A percentile compares a stretch with the other conserved stretches of the same genome.
phyloP scores from a whole-genome alignment of 768 basidiomycete genomes.

The Auriscalpium vulgare region DNA sequence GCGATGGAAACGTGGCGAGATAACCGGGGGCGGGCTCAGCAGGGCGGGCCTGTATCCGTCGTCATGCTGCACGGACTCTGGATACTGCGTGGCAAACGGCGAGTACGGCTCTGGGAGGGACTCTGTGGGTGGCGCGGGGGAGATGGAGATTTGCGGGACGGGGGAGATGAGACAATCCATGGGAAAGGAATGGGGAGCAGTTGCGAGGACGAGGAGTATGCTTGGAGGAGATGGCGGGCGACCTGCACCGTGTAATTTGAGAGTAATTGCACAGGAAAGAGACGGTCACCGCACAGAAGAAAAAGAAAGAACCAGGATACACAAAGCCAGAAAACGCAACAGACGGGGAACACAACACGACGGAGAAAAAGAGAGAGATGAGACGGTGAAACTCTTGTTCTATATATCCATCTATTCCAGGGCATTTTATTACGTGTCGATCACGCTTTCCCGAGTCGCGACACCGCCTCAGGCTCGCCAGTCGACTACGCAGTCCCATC shows the following conservation, averaged over 20 bases:
- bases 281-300: constrained; percentile 17
- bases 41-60: constrained; percentile 51
- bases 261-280: constrained; percentile 10
- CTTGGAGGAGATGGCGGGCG: constrained; percentile 18
- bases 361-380: constrained; percentile 8
- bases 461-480: no score
- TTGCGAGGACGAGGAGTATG: constrained; percentile 17
- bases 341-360: constrained; percentile 18
- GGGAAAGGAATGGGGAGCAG: constrained; percentile 30
- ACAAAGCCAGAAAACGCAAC: constrained; percentile 20
- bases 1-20: constrained; percentile 32
- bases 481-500: no score
- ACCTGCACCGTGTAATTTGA: constrained; percentile 26
- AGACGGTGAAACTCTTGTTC: not conserved
- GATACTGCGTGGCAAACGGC: constrained; percentile 38
- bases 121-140: constrained; percentile 54
- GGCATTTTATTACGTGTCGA: no score
- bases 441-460: no score
- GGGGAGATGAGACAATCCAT: constrained; percentile 29
- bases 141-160: constrained; percentile 65
- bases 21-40: constrained; percentile 47
- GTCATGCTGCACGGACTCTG: constrained; percentile 21
- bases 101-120: constrained; percentile 48
- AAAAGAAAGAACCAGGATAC: constrained; percentile 28
- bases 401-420: no score